Percentiles rank a stretch among this genome's conserved stretches.
Evolutionary conservation across 805 yeast genomes (phyloP).

Genomic region (Ogataea polymorpha): DNA sequence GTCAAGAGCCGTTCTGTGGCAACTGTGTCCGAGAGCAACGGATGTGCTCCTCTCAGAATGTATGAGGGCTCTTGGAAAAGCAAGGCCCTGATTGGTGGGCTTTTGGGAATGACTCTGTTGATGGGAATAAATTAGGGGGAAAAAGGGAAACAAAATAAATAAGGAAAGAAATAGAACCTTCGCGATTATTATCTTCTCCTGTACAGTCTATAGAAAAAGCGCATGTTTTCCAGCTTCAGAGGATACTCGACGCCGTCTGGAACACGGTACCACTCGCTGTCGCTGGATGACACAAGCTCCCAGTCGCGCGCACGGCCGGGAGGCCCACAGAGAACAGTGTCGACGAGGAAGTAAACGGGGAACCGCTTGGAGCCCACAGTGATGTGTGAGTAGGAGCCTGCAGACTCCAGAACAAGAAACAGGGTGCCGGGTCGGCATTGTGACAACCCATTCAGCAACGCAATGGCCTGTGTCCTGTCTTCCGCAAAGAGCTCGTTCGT

Average conservation of each 20-base stretch:
- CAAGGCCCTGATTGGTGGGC: constrained; percentile 21
- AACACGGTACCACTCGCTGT: constrained; percentile 78
- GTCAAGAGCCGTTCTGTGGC: constrained; percentile 19
- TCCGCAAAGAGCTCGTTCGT: constrained; percentile 82
- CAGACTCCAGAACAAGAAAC: constrained; percentile 76
- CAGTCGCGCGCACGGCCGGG: constrained; percentile 51
- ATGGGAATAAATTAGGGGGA: constrained; percentile 17
- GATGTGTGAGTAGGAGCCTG: constrained; percentile 85
- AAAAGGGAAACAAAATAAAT: neutral
- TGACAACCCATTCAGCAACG: constrained; percentile 48
- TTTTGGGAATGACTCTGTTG: constrained; percentile 21
- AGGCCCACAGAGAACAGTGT: constrained; percentile 62
- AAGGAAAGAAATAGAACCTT: neutral
- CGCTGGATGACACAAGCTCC: constrained; percentile 63
- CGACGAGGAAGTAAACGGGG: constrained; percentile 79
- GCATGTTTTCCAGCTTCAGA: constrained; percentile 79
- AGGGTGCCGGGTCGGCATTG: constrained; percentile 55
- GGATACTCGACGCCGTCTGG: constrained; percentile 50
- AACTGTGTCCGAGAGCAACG: constrained; percentile 18
- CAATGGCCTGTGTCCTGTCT: constrained; percentile 57
- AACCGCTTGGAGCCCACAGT: constrained; percentile 71
- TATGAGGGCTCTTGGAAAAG: constrained; percentile 20
- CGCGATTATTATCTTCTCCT: constrained; percentile 21
- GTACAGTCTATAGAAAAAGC: constrained; percentile 78
- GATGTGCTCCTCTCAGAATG: constrained; percentile 11